A percentile compares a stretch with the other conserved stretches of the same genome.
These are phyloP conservation scores for Colletotrichum australisinense DNA, from an alignment of 2,329 filamentous ascomycete genomes.

Conservation along the genomic window DNA sequence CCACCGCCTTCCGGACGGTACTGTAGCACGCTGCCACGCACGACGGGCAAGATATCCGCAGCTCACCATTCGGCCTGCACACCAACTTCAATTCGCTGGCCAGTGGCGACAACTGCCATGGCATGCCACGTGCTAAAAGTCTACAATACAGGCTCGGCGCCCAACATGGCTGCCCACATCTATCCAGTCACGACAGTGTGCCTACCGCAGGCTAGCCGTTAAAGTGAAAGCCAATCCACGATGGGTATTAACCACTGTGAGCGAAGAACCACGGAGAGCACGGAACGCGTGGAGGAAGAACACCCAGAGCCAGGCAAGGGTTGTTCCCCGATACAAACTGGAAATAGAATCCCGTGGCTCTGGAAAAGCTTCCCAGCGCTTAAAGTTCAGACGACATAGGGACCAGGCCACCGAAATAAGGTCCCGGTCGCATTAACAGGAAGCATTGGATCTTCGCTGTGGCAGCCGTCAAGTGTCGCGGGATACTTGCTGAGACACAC, in stretches of 20 bases:
- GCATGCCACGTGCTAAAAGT: neutral
- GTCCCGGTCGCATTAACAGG: conserved; percentile 1
- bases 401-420: neutral
- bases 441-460: conserved; percentile 13
- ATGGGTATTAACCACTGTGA: neutral
- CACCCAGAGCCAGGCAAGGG: neutral
- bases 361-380: neutral
- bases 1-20: neutral
- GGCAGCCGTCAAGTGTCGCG: conserved; percentile 13
- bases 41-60: neutral
- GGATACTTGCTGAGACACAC: conserved; percentile 17
- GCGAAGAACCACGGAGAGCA: neutral
- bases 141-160: neutral
- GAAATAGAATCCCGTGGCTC: neutral
- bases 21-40: neutral
- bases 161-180: neutral
- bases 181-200: neutral
- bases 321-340: neutral
- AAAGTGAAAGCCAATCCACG: neutral
- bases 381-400: conserved; percentile 11
- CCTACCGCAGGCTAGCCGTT: neutral
- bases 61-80: neutral
- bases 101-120: neutral
- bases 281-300: neutral
- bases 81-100: neutral